phyloP scores from a whole-genome alignment of 202 grass and related monocot genomes.

The Digitaria exilis region DNA sequence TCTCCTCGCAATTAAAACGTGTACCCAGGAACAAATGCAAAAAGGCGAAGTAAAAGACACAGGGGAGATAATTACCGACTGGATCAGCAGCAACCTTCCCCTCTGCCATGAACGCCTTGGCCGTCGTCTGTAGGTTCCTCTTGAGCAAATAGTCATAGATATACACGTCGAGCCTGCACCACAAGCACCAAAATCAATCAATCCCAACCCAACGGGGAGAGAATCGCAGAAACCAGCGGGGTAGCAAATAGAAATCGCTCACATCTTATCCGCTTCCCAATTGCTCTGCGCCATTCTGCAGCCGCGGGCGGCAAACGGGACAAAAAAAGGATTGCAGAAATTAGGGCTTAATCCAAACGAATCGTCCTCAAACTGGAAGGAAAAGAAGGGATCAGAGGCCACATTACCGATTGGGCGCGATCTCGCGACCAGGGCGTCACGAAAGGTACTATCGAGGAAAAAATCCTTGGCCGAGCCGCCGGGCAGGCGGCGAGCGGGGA shows the following conservation, averaged over 20 bases:
- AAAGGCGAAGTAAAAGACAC: neutral
- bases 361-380: constrained; percentile 12
- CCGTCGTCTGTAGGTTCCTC: constrained; percentile 90
- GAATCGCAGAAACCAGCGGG: neutral
- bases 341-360: neutral
- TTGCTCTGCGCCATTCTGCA: constrained; percentile 90
- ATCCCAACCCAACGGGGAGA: neutral
- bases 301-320: too few species aligned
- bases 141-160: constrained; percentile 97
- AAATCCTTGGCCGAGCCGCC: neutral
- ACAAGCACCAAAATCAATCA: constrained; percentile 30
- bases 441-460: neutral
- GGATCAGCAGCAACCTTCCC: constrained; percentile 97
- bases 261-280: constrained; percentile 96
- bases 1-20: neutral
- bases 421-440: neutral
- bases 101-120: constrained; percentile 97
- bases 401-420: constrained; percentile 52
- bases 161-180: constrained; percentile 95
- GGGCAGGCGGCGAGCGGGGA: constrained; percentile 23
- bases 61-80: constrained; percentile 67
- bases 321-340: constrained; percentile 1
- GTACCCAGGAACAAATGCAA: neutral
- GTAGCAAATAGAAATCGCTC: constrained; percentile 29
- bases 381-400: constrained; percentile 45